phyloP scores from a whole-genome alignment of 1,284 basidiomycete genomes.

The Ceratobasidium sp. region DNA sequence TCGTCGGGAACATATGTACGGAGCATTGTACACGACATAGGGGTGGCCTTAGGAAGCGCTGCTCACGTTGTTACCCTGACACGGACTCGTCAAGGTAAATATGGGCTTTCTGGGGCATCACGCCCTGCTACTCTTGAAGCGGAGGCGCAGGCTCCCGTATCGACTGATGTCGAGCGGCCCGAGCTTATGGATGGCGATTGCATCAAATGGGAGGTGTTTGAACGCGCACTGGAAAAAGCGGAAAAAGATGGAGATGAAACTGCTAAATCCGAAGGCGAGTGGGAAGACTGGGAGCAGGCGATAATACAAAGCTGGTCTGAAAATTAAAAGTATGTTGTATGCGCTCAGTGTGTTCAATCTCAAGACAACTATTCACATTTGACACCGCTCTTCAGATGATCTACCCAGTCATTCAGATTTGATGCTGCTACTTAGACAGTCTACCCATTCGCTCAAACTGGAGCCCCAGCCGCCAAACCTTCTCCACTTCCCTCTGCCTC shows the following conservation, averaged over 20 bases:
- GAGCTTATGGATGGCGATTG: slow-evolving; percentile 44
- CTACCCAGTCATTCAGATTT: background rate
- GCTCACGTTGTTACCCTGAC: slow-evolving; percentile 92
- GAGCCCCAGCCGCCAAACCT: slow-evolving; percentile 34
- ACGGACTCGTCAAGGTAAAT: slow-evolving; percentile 85
- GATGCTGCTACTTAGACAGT: slow-evolving; percentile 1
- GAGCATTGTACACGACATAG: slow-evolving; percentile 90
- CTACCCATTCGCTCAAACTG: slow-evolving; percentile 4
- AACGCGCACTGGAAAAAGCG: slow-evolving; percentile 46
- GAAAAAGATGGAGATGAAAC: slow-evolving; percentile 42
- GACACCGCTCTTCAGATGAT: too few relatives aligned
- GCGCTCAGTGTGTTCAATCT: background rate
- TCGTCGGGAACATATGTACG: slow-evolving; percentile 98
- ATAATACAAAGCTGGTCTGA: slow-evolving; percentile 37
- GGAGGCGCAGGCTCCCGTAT: background rate
- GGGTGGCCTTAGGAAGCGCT: slow-evolving; percentile 80
- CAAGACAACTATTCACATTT: too few relatives aligned
- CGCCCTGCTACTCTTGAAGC: background rate
- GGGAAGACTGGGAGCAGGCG: slow-evolving; percentile 45
- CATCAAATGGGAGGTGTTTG: slow-evolving; percentile 49
- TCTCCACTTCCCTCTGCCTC: slow-evolving; percentile 31
- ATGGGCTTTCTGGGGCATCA: slow-evolving; percentile 61
- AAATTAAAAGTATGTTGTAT: background rate
- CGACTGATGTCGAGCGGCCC: background rate
- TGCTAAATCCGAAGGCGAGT: slow-evolving; percentile 41